Percentiles rank a stretch among this genome's conserved stretches.
phyloP scores from a whole-genome alignment of 352 stramenopile genomes.

The Blastocystis hominis region DNA sequence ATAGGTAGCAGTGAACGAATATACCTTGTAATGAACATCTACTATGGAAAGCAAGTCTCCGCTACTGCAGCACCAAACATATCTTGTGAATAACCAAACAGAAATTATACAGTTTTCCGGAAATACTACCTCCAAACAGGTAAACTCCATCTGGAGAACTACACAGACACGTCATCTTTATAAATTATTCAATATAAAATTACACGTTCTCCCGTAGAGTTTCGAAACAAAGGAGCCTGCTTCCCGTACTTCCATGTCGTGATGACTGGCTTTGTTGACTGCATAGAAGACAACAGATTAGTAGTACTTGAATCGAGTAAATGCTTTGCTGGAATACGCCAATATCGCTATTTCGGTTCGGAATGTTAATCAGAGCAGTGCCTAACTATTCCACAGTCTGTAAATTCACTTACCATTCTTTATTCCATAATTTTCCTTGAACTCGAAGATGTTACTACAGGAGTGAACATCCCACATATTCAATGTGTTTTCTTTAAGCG shows the following conservation, averaged over 20 bases:
- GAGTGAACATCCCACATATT: conserved; percentile 48
- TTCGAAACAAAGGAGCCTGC: conserved; percentile 24
- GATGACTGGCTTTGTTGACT: conserved; percentile 31
- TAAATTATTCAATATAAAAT: not conserved
- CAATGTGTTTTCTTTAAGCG: conserved; percentile 35
- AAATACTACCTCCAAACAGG: conserved; percentile 22
- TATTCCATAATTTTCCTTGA: conserved; percentile 32
- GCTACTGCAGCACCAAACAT: conserved; percentile 26
- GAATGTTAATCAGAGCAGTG: not conserved
- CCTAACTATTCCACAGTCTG: not conserved
- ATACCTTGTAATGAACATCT: conserved; percentile 30
- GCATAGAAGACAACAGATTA: not conserved
- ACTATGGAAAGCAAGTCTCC: conserved; percentile 16
- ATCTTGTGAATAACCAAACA: not conserved
- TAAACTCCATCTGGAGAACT: not conserved
- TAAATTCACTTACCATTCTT: not conserved
- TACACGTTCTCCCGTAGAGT: conserved; percentile 10
- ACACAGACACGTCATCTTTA: conserved; percentile 39
- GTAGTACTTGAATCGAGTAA: not conserved
- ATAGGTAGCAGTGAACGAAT: not conserved
- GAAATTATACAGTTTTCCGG: conserved; percentile 4
- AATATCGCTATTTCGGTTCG: not conserved
- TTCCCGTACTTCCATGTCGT: conserved; percentile 47
- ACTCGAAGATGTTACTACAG: conserved; percentile 52
- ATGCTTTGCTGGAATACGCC: conserved; percentile 30